phyloP scores from a whole-genome alignment of 108 stramenopile species.

The Cyclotella atomus region DNA sequence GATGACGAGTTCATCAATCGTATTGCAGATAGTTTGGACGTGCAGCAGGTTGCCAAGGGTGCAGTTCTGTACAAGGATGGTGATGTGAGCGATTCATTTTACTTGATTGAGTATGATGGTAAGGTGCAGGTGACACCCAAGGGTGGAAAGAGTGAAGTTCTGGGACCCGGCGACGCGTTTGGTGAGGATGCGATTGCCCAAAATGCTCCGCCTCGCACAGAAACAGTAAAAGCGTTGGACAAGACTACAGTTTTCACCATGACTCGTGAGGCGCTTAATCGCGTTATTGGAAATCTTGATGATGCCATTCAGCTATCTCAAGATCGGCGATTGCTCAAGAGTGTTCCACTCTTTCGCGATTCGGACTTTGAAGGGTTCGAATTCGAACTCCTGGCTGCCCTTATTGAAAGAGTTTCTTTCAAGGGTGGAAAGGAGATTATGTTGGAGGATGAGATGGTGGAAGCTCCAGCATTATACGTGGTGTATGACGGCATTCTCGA shows the following conservation, averaged over 20 bases:
- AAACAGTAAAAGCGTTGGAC: conserved; percentile 70
- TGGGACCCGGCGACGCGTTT: conserved; percentile 50
- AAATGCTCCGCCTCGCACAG: conserved; percentile 58
- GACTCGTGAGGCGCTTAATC: conserved; percentile 63
- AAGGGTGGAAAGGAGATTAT: conserved; percentile 69
- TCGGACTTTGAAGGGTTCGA: conserved; percentile 60
- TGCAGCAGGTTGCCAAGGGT: conserved; percentile 51
- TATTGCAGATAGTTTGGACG: conserved; percentile 63
- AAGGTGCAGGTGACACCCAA: conserved; percentile 53
- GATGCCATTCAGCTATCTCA: conserved; percentile 34
- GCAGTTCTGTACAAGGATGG: conserved; percentile 71
- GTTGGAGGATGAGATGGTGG: conserved; percentile 65
- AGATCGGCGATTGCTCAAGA: conserved; percentile 58
- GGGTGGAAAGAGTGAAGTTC: conserved; percentile 26
- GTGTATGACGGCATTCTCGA: conserved; percentile 54
- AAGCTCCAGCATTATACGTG: conserved; percentile 59
- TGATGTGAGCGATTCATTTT: conserved; percentile 65
- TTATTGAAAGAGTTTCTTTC: conserved; percentile 54
- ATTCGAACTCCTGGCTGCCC: conserved; percentile 55
- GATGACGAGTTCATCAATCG: conserved; percentile 59
- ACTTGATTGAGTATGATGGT: conserved; percentile 80
- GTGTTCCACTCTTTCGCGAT: conserved; percentile 49
- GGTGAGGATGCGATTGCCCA: conserved; percentile 41
- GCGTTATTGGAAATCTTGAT: conserved; percentile 65
- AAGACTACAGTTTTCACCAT: conserved; percentile 46